phyloP scores from a whole-genome alignment of 352 stramenopile species.

The Phytophthora pisi region DNA sequence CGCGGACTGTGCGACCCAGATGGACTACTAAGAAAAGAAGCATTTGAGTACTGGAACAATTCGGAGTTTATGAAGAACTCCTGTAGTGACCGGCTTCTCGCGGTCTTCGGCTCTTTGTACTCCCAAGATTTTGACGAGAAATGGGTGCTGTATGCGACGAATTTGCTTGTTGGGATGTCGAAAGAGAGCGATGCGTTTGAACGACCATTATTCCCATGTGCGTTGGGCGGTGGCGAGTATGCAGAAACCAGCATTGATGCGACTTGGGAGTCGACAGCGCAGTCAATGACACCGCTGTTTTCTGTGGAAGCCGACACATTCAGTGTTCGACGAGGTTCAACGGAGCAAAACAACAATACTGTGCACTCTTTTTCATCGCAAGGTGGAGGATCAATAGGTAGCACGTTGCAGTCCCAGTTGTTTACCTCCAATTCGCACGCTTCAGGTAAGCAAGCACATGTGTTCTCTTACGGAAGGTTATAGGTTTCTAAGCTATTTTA shows the following conservation, averaged over 20 bases:
- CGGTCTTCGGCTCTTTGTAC: conserved; percentile 60
- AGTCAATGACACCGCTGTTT: conserved; percentile 79
- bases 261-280: conserved; percentile 68
- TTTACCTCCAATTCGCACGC: conserved; percentile 23
- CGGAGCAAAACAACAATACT: conserved; percentile 6
- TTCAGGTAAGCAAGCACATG: conserved; percentile 29
- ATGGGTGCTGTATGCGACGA: conserved; percentile 76
- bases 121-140: conserved; percentile 51
- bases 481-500: background rate
- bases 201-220: conserved; percentile 51
- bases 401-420: conserved; percentile 56
- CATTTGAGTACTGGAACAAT: conserved; percentile 56
- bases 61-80: conserved; percentile 36
- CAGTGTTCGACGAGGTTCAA: conserved; percentile 14
- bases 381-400: conserved; percentile 9
- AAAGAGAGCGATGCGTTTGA: conserved; percentile 38
- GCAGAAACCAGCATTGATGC: conserved; percentile 63
- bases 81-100: conserved; percentile 51
- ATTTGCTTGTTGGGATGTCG: conserved; percentile 53
- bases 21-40: conserved; percentile 39
- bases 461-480: background rate
- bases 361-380: conserved; percentile 16
- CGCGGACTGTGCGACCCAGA: conserved; percentile 60
- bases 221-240: conserved; percentile 54
- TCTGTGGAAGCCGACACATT: conserved; percentile 71